Conservation (phyloP, 805 yeast species). For the Groenewaldozyma salmanticensis region DNA sequence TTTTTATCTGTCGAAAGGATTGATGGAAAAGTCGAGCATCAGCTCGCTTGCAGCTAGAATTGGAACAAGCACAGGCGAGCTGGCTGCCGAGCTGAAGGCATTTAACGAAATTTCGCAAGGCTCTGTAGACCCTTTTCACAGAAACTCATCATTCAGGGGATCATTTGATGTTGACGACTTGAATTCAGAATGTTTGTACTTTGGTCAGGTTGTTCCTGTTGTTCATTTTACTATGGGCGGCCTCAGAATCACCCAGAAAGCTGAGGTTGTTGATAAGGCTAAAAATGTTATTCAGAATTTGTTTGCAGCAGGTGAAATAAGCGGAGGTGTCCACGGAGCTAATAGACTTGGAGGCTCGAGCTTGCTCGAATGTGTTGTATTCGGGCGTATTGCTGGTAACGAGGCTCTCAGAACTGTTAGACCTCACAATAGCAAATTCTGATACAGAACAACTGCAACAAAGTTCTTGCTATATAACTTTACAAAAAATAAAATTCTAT, state of each 20-base stretch:
- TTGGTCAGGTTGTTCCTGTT: constrained; percentile 37
- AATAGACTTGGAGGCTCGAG: constrained; percentile 48
- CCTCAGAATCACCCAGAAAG: constrained; percentile 40
- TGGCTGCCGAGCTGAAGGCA: constrained; percentile 22
- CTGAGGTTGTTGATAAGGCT: constrained; percentile 30
- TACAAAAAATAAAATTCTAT: too few relatives aligned
- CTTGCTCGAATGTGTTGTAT: constrained; percentile 47
- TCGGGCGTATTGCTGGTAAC: constrained; percentile 31
- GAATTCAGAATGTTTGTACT: background rate
- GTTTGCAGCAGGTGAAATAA: constrained; percentile 49
- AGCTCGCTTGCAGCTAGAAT: background rate
- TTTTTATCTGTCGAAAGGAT: constrained; percentile 29
- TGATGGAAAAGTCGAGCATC: constrained; percentile 33
- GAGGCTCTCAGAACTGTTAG: background rate
- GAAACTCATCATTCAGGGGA: background rate
- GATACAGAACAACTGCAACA: too few relatives aligned
- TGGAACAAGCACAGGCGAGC: constrained; percentile 32
- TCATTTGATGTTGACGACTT: background rate
- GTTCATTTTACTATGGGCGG: constrained; percentile 67
- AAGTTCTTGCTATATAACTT: background rate
- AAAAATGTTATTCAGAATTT: constrained; percentile 31
- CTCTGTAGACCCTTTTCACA: background rate
- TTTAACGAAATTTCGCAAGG: background rate
- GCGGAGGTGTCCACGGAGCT: constrained; percentile 52
- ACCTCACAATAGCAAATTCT: background rate